Percentiles rank a stretch among this genome's conserved stretches.
These are phyloP conservation scores for Colletotrichum orbiculare DNA, from an alignment of 2,329 filamentous ascomycete genomes.

Conservation along the genomic window DNA sequence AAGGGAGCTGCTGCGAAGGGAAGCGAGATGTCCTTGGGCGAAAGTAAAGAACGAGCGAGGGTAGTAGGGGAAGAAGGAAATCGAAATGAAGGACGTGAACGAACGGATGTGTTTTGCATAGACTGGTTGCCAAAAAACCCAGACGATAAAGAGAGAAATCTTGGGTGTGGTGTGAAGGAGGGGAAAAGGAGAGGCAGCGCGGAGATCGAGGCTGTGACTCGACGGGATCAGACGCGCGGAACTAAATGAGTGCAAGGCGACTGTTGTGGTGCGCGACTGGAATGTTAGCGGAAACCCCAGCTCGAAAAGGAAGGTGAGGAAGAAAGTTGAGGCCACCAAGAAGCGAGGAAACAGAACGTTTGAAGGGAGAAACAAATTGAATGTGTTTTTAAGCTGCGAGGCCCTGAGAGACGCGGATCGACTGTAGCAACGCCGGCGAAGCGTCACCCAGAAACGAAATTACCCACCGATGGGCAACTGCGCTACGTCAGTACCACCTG, in stretches of 20 bases:
- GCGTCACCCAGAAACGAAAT: too few species aligned
- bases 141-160: constrained; percentile 31
- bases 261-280: constrained; percentile 30
- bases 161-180: constrained; percentile 12
- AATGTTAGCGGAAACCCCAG: constrained; percentile 26
- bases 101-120: constrained; percentile 34
- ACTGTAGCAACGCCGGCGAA: constrained; percentile 3
- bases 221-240: constrained; percentile 26
- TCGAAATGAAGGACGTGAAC: constrained; percentile 26
- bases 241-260: constrained; percentile 2
- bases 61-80: constrained; percentile 9
- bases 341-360: constrained; percentile 24
- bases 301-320: background rate
- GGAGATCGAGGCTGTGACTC: constrained; percentile 1
- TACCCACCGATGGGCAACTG: too few species aligned
- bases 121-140: constrained; percentile 35
- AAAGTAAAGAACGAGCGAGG: constrained; percentile 25
- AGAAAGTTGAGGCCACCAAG: constrained; percentile 14
- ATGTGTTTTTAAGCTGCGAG: constrained; percentile 2
- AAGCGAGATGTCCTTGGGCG: constrained; percentile 20
- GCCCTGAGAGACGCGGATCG: background rate
- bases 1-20: constrained; percentile 20
- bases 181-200: constrained; percentile 33
- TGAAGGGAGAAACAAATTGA: constrained; percentile 25
- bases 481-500: too few species aligned